Base-by-base conservation (phyloP, 768 basidiomycete species). In the Lenzites betulinus region DNA sequence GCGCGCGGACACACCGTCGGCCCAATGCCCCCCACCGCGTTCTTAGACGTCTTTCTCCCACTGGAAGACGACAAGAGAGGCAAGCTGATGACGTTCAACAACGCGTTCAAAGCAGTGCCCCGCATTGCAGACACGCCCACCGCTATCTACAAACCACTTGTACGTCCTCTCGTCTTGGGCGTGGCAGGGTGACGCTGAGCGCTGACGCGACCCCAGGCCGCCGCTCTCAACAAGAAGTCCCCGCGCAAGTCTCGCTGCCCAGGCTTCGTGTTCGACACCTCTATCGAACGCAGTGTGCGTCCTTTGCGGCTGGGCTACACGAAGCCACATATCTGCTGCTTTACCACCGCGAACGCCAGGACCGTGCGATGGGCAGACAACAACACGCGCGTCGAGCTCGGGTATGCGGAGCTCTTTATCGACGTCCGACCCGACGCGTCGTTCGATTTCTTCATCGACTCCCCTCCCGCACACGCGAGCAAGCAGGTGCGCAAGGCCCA, bases 161-260 rank as follows among this genome's bases (percentile, higher is more conserved):
- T 60, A 48, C 2, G 51, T 49, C 2, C 13, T 12, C 7, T 2
- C 7, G 15, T 16, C 11, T 0, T 28, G 7, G 3, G 23, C 3
- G 36, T 22, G 13, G 35, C 0, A 15, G 3, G 5, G 1, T 13
- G 13, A 3, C 7, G 8, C 16, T 23, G 1, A 22, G 8, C n/a
- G n/a, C n/a, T n/a, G n/a, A n/a, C n/a, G n/a, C 1, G 1, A 12
- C 15, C 85, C 1, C 7, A 54, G 52, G 12, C 26, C 18, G n/a
- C 20, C 1, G 44, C 62, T 2, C 41, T 61, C 1, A 51, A 51
- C 25, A 33, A 46, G 18, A 26, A 1, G 8, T 46, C 51, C 22
- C n/a, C 25, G 2, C 18, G 26, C 2, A 59, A 43, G 23, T 15
- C 33, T 1, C 46, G 57, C 7, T 58, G 51, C n/a, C 62, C 62